phyloP scores from a whole-genome alignment of 2,329 filamentous ascomycete species.

The Chaetomiaceae sp. region DNA sequence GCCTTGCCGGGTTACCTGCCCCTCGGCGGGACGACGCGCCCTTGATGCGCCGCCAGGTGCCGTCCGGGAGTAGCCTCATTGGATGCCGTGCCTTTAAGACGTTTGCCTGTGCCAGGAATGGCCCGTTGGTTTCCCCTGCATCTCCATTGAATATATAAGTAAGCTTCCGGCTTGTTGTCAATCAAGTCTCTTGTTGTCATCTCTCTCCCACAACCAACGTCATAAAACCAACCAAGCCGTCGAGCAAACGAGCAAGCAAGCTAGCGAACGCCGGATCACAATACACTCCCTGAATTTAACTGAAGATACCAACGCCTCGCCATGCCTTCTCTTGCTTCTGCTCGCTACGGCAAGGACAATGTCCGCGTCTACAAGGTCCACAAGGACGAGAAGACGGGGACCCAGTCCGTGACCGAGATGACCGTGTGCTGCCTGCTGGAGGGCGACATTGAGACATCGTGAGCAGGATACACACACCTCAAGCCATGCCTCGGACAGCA shows the following conservation, averaged over 20 bases:
- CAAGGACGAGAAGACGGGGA: conserved; percentile 67
- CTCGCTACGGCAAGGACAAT: conserved; percentile 93
- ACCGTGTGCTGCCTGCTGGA: conserved; percentile 89
- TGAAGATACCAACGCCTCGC: conserved; percentile 20
- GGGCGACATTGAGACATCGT: conserved; percentile 83
- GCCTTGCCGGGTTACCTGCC: conserved; percentile 8
- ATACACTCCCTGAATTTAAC: too few relatives aligned
- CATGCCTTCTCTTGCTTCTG: conserved; percentile 56
- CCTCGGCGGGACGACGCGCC: conserved; percentile 22
- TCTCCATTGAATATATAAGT: background rate
- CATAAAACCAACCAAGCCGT: background rate
- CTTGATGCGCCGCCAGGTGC: conserved; percentile 15
- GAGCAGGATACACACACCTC: conserved; percentile 22
- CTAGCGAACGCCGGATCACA: too few relatives aligned
- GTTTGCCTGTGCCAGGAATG: conserved; percentile 5
- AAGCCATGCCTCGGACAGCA: too few relatives aligned
- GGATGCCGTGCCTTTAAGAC: background rate
- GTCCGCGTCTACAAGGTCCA: conserved; percentile 96
- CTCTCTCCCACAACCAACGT: too few relatives aligned
- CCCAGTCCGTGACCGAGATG: conserved; percentile 89
- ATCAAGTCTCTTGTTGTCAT: background rate
- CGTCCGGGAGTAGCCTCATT: conserved; percentile 14
- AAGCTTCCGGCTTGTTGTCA: background rate
- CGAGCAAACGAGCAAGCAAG: background rate
- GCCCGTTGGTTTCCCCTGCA: background rate